Percentiles rank a stretch among this genome's conserved stretches.
These are phyloP conservation scores for Tremellales sp. DNA, from an alignment of 1,284 basidiomycete species.

Conservation along the genomic window DNA sequence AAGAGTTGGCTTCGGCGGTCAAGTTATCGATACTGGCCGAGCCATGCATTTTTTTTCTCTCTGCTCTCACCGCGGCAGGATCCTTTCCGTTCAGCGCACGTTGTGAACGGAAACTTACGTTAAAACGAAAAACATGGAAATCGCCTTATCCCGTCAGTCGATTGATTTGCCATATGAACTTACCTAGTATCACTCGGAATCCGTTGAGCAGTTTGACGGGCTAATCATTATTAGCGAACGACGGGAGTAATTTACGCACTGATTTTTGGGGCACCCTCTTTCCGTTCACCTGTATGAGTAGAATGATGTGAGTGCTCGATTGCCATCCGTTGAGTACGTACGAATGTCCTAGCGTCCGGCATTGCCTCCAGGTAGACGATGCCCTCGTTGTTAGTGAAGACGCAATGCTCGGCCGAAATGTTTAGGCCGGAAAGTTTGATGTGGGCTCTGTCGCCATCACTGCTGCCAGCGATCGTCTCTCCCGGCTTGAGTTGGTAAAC, in stretches of 20 bases:
- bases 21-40: constrained; percentile 24
- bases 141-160: too few species aligned
- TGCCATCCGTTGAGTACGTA: constrained; percentile 9
- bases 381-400: constrained; percentile 80
- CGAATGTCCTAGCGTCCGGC: constrained; percentile 69
- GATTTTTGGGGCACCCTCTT: constrained; percentile 72
- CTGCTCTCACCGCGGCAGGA: constrained; percentile 88
- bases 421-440: constrained; percentile 91
- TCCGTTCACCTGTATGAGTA: constrained; percentile 74
- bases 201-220: constrained; percentile 61
- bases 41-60: constrained; percentile 60
- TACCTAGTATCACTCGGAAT: constrained; percentile 92
- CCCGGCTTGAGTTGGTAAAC: constrained; percentile 94
- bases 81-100: constrained; percentile 18
- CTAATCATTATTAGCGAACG: constrained; percentile 13
- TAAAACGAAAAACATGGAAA: constrained; percentile 90
- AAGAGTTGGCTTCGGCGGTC: constrained; percentile 32
- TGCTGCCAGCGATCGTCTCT: constrained; percentile 74
- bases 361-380: constrained; percentile 76
- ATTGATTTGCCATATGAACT: too few species aligned
- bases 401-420: constrained; percentile 87
- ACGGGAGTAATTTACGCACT: constrained; percentile 48
- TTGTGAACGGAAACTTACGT: constrained; percentile 54
- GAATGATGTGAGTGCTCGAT: constrained; percentile 8
- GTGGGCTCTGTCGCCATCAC: constrained; percentile 76